phyloP scores from a whole-genome alignment of 768 basidiomycete genomes.

The Leccinum boreale region DNA sequence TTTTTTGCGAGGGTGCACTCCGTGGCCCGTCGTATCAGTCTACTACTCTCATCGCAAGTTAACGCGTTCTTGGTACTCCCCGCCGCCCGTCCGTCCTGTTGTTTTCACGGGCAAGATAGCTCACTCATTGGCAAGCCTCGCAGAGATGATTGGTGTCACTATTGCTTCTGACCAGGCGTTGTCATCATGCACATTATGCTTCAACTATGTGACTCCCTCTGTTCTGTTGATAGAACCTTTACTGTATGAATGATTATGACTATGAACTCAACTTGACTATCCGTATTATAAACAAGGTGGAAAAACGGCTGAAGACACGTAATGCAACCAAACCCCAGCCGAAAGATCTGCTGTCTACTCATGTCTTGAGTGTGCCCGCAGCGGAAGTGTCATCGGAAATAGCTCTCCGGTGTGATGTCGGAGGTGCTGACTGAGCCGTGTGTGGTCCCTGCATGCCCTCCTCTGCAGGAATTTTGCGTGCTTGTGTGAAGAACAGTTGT shows the following conservation, averaged over 20 bases:
- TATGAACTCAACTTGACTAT: not conserved
- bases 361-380: conserved; percentile 16
- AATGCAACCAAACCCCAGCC: not conserved
- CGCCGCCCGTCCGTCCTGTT: not conserved
- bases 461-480: conserved; percentile 46
- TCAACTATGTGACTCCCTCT: conserved; percentile 12
- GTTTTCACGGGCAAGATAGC: conserved; percentile 2
- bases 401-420: conserved; percentile 26
- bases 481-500: conserved; percentile 90
- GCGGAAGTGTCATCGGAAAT: conserved; percentile 22
- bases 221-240: conserved; percentile 7
- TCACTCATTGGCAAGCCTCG: conserved; percentile 3
- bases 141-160: not conserved
- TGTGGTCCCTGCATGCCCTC: conserved; percentile 25
- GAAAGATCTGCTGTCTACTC: not conserved
- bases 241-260: conserved; percentile 22
- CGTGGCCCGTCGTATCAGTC: conserved; percentile 7
- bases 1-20: conserved; percentile 5
- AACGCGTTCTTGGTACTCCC: conserved; percentile 6
- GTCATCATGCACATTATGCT: conserved; percentile 25
- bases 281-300: not conserved
- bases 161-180: conserved; percentile 1
- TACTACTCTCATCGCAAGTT: conserved; percentile 11
- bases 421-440: conserved; percentile 29
- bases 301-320: not conserved